Evolutionary conservation across 1,284 basidiomycete genomes (phyloP), one percentile per base, ranked within the genome.

Genomic region (Leccinum pachyderme): DNA sequence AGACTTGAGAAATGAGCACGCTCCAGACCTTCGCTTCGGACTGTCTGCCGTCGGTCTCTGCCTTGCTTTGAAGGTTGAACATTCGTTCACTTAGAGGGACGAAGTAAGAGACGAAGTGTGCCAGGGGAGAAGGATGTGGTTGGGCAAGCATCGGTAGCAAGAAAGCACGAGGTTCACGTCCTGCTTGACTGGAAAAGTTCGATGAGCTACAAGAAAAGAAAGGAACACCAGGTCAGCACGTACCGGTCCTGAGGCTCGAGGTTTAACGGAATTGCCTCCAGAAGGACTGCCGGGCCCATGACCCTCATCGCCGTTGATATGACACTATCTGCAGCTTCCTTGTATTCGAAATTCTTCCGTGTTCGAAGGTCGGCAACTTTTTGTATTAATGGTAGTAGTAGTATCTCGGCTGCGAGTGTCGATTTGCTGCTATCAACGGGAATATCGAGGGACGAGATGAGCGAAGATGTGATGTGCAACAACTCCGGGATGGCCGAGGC

Each of bases 11-110:
- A 37, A 97, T 87, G 32, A 98, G 80, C 9, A 96, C 93, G 63
- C 86, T 90, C 89, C 93, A 98, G 47, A 98, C 86, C 73, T 98
- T 98, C 18, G 89, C 91, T 72, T 98, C 95, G 6, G 92, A 84
- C 47, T 78, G 79, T 47, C 87, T 83, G 12, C 82, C 84, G 47
- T 84, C 86, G 4, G 78, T 74, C 58, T 91, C 88, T 0, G 91
- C 89, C 5, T 80, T 83, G 72, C 86, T 82, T 71, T 95, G 89
- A 49, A 93, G 75, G 63, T 93, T 84, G 68, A 98, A 99, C 81
- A 99, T 87, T 39, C 87, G 82, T 72, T 98, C 95, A 39, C 93
- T 97, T 35, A 99, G 76, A 13, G 97, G 95, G 7, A 99, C 90
- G 62, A 99, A 96, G 71, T 92, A 91, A 3, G 82, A 80, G 15